These are phyloP conservation scores for Hyaloperonospora brassicae DNA, from an alignment of 352 stramenopile genomes.

Conservation along the genomic window DNA sequence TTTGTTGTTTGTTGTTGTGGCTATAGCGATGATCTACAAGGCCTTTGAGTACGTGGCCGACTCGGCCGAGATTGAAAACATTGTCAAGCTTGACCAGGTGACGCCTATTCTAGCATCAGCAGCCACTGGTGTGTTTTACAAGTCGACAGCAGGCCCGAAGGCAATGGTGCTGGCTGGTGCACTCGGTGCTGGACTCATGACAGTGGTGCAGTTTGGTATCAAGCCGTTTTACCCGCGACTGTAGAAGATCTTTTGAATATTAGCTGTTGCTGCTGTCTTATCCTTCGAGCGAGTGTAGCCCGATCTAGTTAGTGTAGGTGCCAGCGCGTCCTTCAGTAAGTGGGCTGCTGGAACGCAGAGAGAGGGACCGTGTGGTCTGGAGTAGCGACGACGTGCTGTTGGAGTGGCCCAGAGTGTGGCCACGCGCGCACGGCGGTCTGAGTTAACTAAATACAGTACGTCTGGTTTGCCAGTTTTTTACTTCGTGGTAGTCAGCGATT, in stretches of 20 bases:
- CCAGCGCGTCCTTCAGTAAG: neutral
- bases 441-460: too few relatives aligned
- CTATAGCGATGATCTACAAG: constrained; percentile 81
- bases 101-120: constrained; percentile 76
- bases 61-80: constrained; percentile 72
- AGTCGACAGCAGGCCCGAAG: constrained; percentile 76
- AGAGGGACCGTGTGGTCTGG: too few relatives aligned
- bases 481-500: too few relatives aligned
- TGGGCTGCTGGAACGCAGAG: too few relatives aligned
- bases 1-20: neutral
- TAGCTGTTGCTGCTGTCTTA: neutral
- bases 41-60: constrained; percentile 76
- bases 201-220: constrained; percentile 76
- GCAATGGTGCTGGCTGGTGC: constrained; percentile 77
- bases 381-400: too few relatives aligned
- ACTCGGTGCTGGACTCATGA: constrained; percentile 75
- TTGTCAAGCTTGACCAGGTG: constrained; percentile 77
- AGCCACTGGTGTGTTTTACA: constrained; percentile 80
- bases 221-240: constrained; percentile 79
- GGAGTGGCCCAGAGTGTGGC: too few relatives aligned
- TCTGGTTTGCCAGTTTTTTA: too few relatives aligned
- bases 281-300: neutral
- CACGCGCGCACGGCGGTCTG: too few relatives aligned
- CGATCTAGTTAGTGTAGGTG: neutral
- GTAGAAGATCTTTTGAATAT: constrained; percentile 26